Evolutionary conservation across 2,329 filamentous ascomycete genomes (phyloP), one percentile per base, ranked within the genome.

Genomic region (Fusarium decemcellulare): DNA sequence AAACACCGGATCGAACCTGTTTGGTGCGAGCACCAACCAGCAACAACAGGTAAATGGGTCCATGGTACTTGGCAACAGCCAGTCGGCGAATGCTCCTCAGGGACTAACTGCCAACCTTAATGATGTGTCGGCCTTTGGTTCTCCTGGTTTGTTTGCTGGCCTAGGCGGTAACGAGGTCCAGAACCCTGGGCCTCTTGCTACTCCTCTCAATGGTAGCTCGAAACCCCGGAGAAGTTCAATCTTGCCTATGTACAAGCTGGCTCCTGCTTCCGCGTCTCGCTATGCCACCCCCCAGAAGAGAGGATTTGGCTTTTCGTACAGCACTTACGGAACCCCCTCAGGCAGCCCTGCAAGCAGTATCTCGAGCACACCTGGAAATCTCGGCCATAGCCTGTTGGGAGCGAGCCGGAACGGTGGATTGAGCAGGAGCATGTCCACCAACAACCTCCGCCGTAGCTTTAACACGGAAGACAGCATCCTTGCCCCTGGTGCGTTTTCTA

Each of bases 281-380:
- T 91, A 95, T 60, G 88, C 91, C 32, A 97, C 94, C 0, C 94
- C 95, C 1, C 93, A 94, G 72, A 95, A 94, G 81, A 89, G 92
- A 59, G 94, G 93, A 6, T 98, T 93, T 76, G 95, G 95, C 4
- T 97, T 98, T 78, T 94, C 92, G 2, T 98, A 98, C 81, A 97
- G 94, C 69, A 94, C 91, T 3, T 97, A 97, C 74, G 94, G 93
- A 46, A 95, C 92, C 2, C 94, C 95, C 7, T 90, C 85, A 39
- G 91, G 85, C 61, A 93, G 90, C 71, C 88, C 88, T 23, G 88
- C 92, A 6, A 90, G 91, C 76, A 86, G 84, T 39, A 84, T 88
- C 44, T 79, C 78, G 4, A 93, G 91, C 78, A 92, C 92, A 8
- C 92, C 93, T 6, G 90, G 88, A 39, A 86, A 85, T 16, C 82